A percentile compares a stretch with the other conserved stretches of the same genome.
phyloP scores from a whole-genome alignment of 768 basidiomycete species.

The Tephrocybe sp. region DNA sequence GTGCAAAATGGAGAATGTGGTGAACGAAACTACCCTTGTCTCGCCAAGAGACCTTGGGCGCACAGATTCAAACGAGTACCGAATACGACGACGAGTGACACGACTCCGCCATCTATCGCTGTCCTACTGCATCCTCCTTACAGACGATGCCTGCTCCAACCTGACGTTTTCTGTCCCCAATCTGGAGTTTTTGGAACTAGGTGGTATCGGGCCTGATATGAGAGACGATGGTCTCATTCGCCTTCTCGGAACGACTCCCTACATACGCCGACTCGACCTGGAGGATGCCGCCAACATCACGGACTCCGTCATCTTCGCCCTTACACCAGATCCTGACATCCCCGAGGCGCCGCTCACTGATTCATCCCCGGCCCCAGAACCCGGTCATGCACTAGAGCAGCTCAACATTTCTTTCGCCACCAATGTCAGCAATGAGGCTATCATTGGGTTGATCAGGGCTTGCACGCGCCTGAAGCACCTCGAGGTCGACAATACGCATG shows the following conservation, averaged over 20 bases:
- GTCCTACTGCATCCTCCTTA: conserved; percentile 68
- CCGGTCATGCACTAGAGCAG: conserved; percentile 71
- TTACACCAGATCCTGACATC: conserved; percentile 58
- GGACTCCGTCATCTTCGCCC: conserved; percentile 61
- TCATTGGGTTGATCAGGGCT: conserved; percentile 58
- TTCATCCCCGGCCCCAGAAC: conserved; percentile 28
- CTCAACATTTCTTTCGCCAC: conserved; percentile 66
- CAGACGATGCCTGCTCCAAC: conserved; percentile 72
- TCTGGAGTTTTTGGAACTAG: conserved; percentile 78
- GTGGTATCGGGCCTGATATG: conserved; percentile 66
- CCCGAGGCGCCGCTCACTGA: not conserved
- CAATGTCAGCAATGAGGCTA: conserved; percentile 61
- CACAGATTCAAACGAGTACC: conserved; percentile 43
- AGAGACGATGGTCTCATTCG: conserved; percentile 72
- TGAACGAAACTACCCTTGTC: conserved; percentile 45
- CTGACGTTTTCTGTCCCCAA: conserved; percentile 67
- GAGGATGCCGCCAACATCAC: conserved; percentile 78
- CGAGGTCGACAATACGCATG: conserved; percentile 79
- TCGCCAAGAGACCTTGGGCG: conserved; percentile 65
- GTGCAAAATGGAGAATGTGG: conserved; percentile 37
- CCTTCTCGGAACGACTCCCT: conserved; percentile 66
- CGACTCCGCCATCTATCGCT: conserved; percentile 70
- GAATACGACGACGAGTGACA: conserved; percentile 61
- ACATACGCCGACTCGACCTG: conserved; percentile 76
- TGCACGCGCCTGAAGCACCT: conserved; percentile 64